These are phyloP conservation scores for Trichophyton rubrum DNA, from an alignment of 2,329 filamentous ascomycete species.

Conservation along the genomic window DNA sequence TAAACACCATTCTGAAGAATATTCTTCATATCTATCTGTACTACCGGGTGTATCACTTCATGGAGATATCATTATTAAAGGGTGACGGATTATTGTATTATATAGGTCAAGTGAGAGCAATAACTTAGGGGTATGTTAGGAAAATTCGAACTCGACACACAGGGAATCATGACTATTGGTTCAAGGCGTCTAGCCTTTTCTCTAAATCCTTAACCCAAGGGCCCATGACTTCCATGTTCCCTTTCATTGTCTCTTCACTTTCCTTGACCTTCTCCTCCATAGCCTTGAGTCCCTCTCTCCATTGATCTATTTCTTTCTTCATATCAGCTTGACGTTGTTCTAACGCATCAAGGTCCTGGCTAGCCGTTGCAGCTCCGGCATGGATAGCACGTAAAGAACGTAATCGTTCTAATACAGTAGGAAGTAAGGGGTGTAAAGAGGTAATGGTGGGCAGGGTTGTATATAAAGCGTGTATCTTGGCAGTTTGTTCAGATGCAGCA, in stretches of 20 bases:
- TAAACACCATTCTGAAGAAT: background rate
- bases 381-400: conserved; percentile 75
- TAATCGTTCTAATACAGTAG: conserved; percentile 71
- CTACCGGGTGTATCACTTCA: too few relatives aligned
- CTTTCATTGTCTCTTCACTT: conserved; percentile 56
- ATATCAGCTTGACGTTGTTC: conserved; percentile 73
- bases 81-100: too few relatives aligned
- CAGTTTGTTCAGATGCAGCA: conserved; percentile 51
- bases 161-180: conserved; percentile 18
- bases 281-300: conserved; percentile 67
- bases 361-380: conserved; percentile 70
- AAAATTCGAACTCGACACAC: background rate
- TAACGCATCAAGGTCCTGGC: conserved; percentile 61
- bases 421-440: conserved; percentile 69
- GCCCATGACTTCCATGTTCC: conserved; percentile 74
- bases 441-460: conserved; percentile 81
- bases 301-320: conserved; percentile 69
- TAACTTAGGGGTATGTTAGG: background rate
- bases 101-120: too few relatives aligned
- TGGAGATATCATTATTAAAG: too few relatives aligned
- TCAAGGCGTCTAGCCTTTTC: conserved; percentile 54
- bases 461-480: conserved; percentile 87
- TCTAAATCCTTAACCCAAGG: conserved; percentile 83
- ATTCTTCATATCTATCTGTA: background rate
- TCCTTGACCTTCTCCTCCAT: conserved; percentile 63